A percentile compares a stretch with the other conserved stretches of the same genome.
Evolutionary conservation across 345 rosid genomes (phyloP).

Genomic region (Eucalyptus sp.): DNA sequence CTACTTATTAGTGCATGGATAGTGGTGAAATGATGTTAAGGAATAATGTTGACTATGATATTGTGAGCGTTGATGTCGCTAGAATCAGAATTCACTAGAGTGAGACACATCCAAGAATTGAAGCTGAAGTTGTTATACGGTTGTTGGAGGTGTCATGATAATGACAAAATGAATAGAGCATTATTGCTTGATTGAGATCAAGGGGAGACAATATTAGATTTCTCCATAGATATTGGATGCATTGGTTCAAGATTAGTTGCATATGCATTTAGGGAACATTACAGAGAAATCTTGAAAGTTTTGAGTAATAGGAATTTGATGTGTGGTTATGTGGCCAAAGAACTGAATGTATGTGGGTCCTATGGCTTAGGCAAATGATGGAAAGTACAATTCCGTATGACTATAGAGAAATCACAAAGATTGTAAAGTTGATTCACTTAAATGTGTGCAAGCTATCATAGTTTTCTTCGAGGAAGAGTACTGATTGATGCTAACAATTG

Average conservation of each 20-base stretch:
- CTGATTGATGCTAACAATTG: too few relatives aligned
- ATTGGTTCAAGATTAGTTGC: background rate
- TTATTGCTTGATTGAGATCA: background rate
- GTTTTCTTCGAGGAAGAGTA: background rate
- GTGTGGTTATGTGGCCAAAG: background rate
- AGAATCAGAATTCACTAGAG: background rate
- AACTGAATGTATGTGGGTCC: background rate
- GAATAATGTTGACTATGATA: rapidly evolving
- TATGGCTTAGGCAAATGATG: background rate
- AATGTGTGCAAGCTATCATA: background rate
- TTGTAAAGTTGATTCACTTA: background rate
- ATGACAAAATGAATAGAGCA: background rate
- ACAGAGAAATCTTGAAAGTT: background rate
- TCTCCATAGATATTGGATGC: rapidly evolving
- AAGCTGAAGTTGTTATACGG: rapidly evolving
- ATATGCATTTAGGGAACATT: background rate
- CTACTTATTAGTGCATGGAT: background rate
- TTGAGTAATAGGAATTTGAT: background rate
- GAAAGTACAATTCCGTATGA: rapidly evolving
- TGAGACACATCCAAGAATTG: background rate
- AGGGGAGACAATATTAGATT: background rate
- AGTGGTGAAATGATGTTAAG: background rate
- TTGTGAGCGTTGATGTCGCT: background rate
- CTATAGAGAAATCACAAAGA: background rate
- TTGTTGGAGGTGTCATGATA: background rate